Evolutionary conservation across 78 protist genomes (phyloP).

Genomic region (Tieghemostelium lacteum): DNA sequence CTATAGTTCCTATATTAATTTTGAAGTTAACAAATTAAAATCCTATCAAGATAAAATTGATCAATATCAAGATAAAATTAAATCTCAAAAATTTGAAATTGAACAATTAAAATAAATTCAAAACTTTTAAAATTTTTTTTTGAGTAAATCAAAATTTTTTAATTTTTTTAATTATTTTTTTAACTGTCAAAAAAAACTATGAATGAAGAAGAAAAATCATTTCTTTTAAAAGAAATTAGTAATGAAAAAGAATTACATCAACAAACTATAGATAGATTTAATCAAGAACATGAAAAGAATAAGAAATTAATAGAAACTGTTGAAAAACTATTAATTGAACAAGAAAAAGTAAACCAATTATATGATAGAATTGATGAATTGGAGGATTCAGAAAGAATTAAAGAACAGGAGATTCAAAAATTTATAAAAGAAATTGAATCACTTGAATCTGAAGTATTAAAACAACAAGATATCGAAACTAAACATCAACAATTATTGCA

Average conservation of each 20-base stretch:
- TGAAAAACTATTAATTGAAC: no score
- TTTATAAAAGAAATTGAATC: neutral
- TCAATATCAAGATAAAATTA: constrained; percentile 6
- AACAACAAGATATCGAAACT: no score
- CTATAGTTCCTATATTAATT: constrained; percentile 3
- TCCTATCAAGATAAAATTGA: neutral
- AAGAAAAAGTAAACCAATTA: no score
- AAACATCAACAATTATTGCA: no score
- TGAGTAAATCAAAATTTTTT: no score
- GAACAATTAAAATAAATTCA: constrained; percentile 41
- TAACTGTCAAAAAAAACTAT: no score
- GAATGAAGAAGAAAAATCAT: constrained; percentile 44
- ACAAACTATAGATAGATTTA: constrained; percentile 27
- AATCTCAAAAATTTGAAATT: constrained; percentile 3
- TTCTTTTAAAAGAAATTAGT: constrained; percentile 38
- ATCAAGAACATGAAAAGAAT: constrained; percentile 34
- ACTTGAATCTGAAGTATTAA: neutral
- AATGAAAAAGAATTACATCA: constrained; percentile 42
- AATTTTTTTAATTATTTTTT: no score
- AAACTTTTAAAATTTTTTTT: no score
- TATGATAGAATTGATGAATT: no score
- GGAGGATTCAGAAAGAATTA: no score
- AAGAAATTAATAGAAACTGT: constrained; percentile 4
- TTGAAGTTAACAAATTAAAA: constrained; percentile 15
- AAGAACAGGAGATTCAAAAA: no score